Conservation (phyloP, 148 eudicot genomes). For the Vaccinium myrtillus region DNA sequence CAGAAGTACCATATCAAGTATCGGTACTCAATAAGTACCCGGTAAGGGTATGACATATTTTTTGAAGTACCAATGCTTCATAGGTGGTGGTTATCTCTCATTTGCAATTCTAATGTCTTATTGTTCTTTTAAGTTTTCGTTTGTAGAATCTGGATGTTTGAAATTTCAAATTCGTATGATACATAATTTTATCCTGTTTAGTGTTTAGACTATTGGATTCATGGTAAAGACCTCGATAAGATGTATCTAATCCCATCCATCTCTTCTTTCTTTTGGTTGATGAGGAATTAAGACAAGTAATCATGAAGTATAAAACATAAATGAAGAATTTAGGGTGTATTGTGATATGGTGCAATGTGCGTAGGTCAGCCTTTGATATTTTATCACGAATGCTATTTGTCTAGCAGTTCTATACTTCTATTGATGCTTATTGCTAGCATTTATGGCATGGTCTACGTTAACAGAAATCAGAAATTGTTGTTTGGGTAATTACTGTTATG, state of each 20-base stretch:
- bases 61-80: neutral
- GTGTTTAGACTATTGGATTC: neutral
- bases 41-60: neutral
- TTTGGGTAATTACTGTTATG: neutral
- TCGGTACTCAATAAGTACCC: neutral
- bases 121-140: too few relatives aligned
- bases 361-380: neutral
- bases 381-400: neutral
- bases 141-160: too few relatives aligned
- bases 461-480: neutral
- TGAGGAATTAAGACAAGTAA: neutral
- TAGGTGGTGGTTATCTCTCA: neutral
- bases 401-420: neutral
- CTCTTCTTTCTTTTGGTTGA: neutral
- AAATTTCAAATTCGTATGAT: neutral
- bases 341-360: too few relatives aligned
- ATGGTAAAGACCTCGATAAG: neutral
- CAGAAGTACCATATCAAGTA: neutral
- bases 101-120: too few relatives aligned
- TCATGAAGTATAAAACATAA: neutral
- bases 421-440: neutral
- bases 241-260: neutral
- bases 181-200: neutral
- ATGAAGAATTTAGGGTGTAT: neutral
- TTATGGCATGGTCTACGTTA: neutral